phyloP scores from a whole-genome alignment of 2,329 filamentous ascomycete genomes.

The Triangularia verruculosa region DNA sequence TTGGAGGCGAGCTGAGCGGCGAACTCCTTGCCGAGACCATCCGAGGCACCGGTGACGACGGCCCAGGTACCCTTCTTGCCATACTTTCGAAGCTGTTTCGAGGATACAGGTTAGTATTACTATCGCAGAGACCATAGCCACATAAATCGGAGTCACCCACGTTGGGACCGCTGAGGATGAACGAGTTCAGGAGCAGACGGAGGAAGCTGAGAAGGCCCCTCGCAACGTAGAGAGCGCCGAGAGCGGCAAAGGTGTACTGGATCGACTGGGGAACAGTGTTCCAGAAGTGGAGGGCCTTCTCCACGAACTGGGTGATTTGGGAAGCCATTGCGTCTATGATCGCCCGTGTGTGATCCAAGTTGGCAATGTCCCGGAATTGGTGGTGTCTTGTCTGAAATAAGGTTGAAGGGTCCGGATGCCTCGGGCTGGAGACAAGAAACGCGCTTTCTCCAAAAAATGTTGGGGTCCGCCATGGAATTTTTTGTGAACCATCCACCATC shows the following conservation, averaged over 20 bases:
- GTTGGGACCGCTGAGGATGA: slow-evolving; percentile 63
- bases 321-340: slow-evolving; percentile 11
- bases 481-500: slow-evolving; percentile 3
- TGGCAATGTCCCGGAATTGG: not conserved
- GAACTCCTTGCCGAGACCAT: slow-evolving; percentile 96
- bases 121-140: not conserved
- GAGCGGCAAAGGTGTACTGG: slow-evolving; percentile 46
- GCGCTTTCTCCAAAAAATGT: slow-evolving; percentile 16
- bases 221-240: slow-evolving; percentile 59
- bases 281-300: slow-evolving; percentile 34
- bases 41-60: slow-evolving; percentile 89
- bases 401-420: not conserved
- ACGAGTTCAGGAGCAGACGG: slow-evolving; percentile 63
- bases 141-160: slow-evolving; percentile 36
- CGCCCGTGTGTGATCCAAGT: not conserved
- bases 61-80: slow-evolving; percentile 92
- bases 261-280: slow-evolving; percentile 43
- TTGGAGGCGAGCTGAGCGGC: slow-evolving; percentile 84
- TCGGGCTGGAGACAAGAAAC: slow-evolving; percentile 4
- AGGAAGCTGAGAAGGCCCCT: slow-evolving; percentile 57
- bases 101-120: slow-evolving; percentile 22
- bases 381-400: not conserved
- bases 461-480: slow-evolving; percentile 12
- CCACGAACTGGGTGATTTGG: slow-evolving; percentile 30
- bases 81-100: slow-evolving; percentile 74